Percentiles rank a stretch among this genome's conserved stretches.
Conservation (phyloP, 257 asterid genomes). For the Anisodus tanguticus region DNA sequence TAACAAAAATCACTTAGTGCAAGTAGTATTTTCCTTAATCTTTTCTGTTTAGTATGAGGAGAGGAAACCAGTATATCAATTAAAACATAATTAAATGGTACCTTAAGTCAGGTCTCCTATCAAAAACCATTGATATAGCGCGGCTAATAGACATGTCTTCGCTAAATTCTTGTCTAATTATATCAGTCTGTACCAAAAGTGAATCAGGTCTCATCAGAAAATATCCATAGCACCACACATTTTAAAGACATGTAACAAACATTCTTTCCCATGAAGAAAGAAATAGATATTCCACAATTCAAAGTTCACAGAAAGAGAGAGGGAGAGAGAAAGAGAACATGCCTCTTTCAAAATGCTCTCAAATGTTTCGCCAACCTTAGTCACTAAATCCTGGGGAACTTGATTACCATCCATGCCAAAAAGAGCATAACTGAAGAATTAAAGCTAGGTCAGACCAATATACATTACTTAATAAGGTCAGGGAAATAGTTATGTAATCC, state of each 20-base stretch:
- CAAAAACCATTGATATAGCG: slow-evolving; percentile 81
- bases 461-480: not conserved
- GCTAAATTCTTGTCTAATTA: slow-evolving; percentile 65
- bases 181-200: slow-evolving; percentile 60
- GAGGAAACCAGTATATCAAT: not conserved
- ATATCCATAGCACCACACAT: not conserved
- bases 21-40: slow-evolving; percentile 10
- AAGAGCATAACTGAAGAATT: slow-evolving; percentile 78
- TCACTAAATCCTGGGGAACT: slow-evolving; percentile 87
- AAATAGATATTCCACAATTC: not conserved
- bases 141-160: slow-evolving; percentile 83
- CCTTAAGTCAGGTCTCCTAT: slow-evolving; percentile 91
- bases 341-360: slow-evolving; percentile 89
- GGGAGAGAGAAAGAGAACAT: slow-evolving; percentile 24
- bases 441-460: not conserved
- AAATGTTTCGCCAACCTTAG: slow-evolving; percentile 84
- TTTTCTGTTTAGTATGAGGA: slow-evolving; percentile 11
- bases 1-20: slow-evolving; percentile 17
- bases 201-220: slow-evolving; percentile 21
- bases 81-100: slow-evolving; percentile 27
- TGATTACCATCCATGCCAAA: slow-evolving; percentile 89
- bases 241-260: not conserved
- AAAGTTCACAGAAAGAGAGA: not conserved
- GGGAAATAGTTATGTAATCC: slow-evolving; percentile 13
- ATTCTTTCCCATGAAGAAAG: not conserved